Conservation (phyloP, 179 eudicot species). For the Silene coronaria region DNA sequence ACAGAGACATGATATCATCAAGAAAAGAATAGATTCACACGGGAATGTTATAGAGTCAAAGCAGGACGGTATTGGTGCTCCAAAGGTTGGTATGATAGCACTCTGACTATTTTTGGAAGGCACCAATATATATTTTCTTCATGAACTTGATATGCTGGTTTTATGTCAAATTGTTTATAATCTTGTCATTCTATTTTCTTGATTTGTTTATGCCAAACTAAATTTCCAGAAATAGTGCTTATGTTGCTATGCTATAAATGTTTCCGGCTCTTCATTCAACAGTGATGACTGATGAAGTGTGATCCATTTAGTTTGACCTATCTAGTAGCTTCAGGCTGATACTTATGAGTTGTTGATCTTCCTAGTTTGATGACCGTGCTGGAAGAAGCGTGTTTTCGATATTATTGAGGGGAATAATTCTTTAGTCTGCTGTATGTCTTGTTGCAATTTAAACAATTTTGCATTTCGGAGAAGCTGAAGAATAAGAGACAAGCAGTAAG, state of each 20-base stretch:
- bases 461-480: no score
- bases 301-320: background rate
- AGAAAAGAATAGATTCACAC: constrained; percentile 75
- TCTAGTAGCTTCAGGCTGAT: background rate
- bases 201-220: background rate
- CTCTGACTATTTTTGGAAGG: background rate
- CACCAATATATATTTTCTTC: background rate
- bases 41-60: constrained; percentile 72
- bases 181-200: background rate
- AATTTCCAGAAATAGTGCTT: background rate
- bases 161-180: background rate
- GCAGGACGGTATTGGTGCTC: constrained; percentile 80
- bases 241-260: background rate
- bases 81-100: constrained; percentile 47
- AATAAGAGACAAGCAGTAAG: no score
- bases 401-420: background rate
- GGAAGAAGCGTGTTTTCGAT: background rate
- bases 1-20: constrained; percentile 89
- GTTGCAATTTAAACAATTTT: background rate
- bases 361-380: background rate
- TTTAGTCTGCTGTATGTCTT: background rate
- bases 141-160: background rate
- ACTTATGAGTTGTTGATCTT: background rate
- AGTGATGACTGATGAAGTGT: no score
- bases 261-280: background rate